A percentile compares a stretch with the other conserved stretches of the same genome.
phyloP scores from a whole-genome alignment of 73 alveolate genomes.

The Tetrahymena elliotti region DNA sequence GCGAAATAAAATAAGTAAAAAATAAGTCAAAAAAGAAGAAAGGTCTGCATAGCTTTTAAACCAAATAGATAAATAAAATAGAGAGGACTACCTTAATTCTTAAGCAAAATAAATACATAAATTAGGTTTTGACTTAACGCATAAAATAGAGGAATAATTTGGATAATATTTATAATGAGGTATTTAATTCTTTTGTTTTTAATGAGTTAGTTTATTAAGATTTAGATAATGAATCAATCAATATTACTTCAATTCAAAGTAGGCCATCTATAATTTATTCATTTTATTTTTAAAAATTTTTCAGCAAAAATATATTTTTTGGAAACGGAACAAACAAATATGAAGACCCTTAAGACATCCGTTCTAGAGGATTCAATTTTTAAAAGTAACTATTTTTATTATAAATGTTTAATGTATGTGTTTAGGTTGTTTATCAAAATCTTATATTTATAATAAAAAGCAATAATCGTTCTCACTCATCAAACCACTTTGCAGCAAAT shows the following conservation, averaged over 20 bases:
- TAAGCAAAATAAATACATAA: no score
- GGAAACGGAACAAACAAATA: neutral
- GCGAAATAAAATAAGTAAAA: neutral
- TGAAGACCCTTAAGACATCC: neutral
- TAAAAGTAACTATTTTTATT: neutral
- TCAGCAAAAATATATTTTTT: neutral
- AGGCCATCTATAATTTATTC: neutral
- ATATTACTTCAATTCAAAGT: neutral
- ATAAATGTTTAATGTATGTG: neutral
- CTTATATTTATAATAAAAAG: neutral
- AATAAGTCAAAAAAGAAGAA: neutral
- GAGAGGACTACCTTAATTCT: neutral
- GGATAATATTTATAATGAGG: neutral
- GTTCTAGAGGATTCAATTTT: neutral
- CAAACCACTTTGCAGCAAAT: neutral
- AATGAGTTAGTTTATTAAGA: no score
- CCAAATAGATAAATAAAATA: no score
- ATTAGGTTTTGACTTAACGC: neutral
- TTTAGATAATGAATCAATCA: neutral
- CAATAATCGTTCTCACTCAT: neutral
- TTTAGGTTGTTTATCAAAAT: neutral
- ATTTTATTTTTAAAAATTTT: neutral
- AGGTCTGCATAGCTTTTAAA: neutral
- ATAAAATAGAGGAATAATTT: neutral
- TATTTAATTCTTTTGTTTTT: no score